Conservation (phyloP, 192 early-diverging fungal species). For the Coemansia sp. region DNA sequence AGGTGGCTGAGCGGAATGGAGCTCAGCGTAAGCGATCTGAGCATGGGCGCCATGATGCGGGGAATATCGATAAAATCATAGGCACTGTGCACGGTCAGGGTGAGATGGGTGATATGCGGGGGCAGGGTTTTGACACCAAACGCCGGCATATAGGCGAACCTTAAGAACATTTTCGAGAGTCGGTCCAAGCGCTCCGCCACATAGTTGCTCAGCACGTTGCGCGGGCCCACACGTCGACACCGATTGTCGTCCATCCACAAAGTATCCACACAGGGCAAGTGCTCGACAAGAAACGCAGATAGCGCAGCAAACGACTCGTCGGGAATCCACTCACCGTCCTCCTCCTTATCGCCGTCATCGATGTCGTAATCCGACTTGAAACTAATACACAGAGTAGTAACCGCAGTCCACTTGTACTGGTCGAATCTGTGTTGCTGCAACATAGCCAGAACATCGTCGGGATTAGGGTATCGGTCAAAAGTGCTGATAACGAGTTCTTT, state of each 20-base stretch:
- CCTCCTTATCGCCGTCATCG: conserved; percentile 18
- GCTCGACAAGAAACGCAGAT: conserved; percentile 8
- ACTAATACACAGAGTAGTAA: conserved; percentile 14
- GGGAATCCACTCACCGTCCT: conserved; percentile 29
- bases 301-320: conserved; percentile 35
- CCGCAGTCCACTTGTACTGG: conserved; percentile 16
- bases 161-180: conserved; percentile 19
- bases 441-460: conserved; percentile 28
- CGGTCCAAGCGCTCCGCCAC: conserved; percentile 17
- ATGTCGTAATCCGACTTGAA: conserved; percentile 35
- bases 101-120: conserved; percentile 40
- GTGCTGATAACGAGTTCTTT: conserved; percentile 24
- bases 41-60: conserved; percentile 27
- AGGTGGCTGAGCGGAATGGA: conserved; percentile 34
- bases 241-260: conserved; percentile 34
- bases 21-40: conserved; percentile 31
- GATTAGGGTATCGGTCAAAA: conserved; percentile 27
- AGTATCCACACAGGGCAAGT: conserved; percentile 20
- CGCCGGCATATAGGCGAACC: conserved; percentile 35
- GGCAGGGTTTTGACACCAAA: conserved; percentile 46
- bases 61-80: conserved; percentile 43
- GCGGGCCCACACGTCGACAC: conserved; percentile 27
- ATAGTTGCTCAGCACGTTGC: conserved; percentile 36
- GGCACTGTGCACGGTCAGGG: conserved; percentile 24
- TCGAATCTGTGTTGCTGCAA: conserved; percentile 21